Percentiles rank a stretch among this genome's conserved stretches.
These are phyloP conservation scores for Rugonectria rugulosa DNA, from an alignment of 2,329 filamentous ascomycete species.

Conservation along the genomic window DNA sequence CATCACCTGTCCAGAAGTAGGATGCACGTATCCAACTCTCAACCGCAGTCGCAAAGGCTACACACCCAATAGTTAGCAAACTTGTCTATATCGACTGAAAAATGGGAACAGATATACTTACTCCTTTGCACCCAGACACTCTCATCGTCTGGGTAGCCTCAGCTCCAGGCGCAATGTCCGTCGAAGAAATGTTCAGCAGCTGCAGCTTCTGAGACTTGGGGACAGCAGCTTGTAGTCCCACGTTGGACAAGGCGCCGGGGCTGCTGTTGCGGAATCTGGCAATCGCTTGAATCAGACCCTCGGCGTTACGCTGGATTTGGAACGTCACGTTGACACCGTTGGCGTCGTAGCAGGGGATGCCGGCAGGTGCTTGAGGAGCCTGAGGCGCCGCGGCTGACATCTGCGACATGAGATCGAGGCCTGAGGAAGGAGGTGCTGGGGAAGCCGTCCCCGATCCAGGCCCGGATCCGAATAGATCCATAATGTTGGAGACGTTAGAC, in stretches of 20 bases:
- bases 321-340: constrained; percentile 85
- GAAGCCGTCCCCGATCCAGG: constrained; percentile 47
- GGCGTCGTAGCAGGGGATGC: constrained; percentile 81
- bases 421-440: constrained; percentile 49
- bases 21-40: constrained; percentile 81
- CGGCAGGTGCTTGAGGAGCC: constrained; percentile 54
- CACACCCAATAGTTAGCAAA: constrained; percentile 27
- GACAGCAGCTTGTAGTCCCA: constrained; percentile 92
- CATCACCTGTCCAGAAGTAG: constrained; percentile 73
- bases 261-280: constrained; percentile 83
- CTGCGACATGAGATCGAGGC: constrained; percentile 58
- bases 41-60: constrained; percentile 86
- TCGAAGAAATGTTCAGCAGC: constrained; percentile 85
- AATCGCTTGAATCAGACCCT: constrained; percentile 80
- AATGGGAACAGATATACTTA: constrained; percentile 63
- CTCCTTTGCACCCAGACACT: constrained; percentile 83
- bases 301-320: constrained; percentile 82
- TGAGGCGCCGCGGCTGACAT: constrained; percentile 57
- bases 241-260: constrained; percentile 71
- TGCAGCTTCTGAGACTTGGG: constrained; percentile 96
- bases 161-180: constrained; percentile 76
- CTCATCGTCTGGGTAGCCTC: constrained; percentile 94
- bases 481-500: constrained; percentile 75
- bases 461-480: constrained; percentile 80
- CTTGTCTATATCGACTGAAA: neutral